Evolutionary conservation across 1,284 basidiomycete species (phyloP), one percentile per base, ranked within the genome.

Genomic region (Rhodotorula sp.): DNA sequence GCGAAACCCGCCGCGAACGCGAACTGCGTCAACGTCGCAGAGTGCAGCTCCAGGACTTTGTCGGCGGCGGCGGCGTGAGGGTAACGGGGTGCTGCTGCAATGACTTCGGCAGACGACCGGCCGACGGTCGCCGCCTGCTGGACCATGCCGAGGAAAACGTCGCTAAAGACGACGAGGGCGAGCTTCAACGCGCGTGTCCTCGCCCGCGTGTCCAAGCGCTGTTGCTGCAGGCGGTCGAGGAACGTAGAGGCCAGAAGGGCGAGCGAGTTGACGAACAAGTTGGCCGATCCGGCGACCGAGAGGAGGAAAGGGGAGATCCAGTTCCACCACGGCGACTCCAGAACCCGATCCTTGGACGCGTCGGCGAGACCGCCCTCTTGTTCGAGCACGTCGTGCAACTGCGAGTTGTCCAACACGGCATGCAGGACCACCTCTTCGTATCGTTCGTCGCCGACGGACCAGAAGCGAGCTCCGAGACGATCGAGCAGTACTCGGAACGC

Each of bases 291-390:
- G 0, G 73, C 66, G 58, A 79, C 72, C 3, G 76, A 77, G 31
- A 48, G 60, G 56, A 79, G 71, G 57, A 76, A 77, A 2, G 76
- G 69, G 15, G 65, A 70, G 47, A 79, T 64, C 78, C 78, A 79
- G 56, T 68, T 70, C 50, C 76, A 69, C 52, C 69, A 70, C 0
- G 69, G 64, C 50, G 68, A 64, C 49, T 73, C 71, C 49, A 73
- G 59, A 12, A 16, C 26, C 12, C 26, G 54, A 16, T 28, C 18
- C 15, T 16, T 28, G 26, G 15, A 14, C 15, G 14, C 26, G 26
- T 10, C 14, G 26, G 12, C 26, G 2, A 64, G 59, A 3, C 52
- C 45, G 0, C 45, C 28, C 18, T 60, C 26, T 14, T 49, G n/a
- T 12, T 34, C 56, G 38, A 72, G 64, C 15, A 66, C 55, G 3